These are phyloP conservation scores for Alternaria gaisen DNA, from an alignment of 2,329 filamentous ascomycete species.

Conservation along the genomic window DNA sequence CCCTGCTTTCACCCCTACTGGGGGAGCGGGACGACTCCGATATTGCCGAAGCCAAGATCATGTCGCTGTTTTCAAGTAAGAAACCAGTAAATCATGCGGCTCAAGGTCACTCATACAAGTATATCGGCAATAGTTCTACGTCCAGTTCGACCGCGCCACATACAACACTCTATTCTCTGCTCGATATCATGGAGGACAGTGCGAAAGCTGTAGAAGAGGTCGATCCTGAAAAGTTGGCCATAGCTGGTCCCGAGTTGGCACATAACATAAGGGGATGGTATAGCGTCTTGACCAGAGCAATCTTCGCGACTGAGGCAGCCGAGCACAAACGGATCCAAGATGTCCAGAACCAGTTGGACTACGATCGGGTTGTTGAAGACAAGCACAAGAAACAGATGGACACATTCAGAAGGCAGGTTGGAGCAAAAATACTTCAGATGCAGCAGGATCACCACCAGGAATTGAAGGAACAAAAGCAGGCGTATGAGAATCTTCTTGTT, in stretches of 20 bases:
- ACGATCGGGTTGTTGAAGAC: constrained; percentile 2
- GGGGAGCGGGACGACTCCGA: constrained; percentile 2
- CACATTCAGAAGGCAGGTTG: background rate
- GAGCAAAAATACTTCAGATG: constrained; percentile 5
- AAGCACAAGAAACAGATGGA: background rate
- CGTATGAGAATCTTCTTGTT: background rate
- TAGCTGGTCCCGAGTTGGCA: background rate
- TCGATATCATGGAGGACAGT: background rate
- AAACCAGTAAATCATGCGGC: background rate
- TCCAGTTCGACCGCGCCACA: constrained; percentile 2
- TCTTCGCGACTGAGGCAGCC: constrained; percentile 1
- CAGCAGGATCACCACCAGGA: constrained; percentile 2
- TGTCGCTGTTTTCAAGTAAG: background rate
- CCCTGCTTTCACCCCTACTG: background rate
- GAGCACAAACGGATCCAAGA: constrained; percentile 6
- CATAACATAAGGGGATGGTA: background rate
- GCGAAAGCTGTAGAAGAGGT: background rate
- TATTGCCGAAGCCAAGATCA: background rate
- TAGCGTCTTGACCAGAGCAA: background rate
- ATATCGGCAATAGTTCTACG: constrained; percentile 1
- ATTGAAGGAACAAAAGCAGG: constrained; percentile 6
- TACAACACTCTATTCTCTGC: background rate
- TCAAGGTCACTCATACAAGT: constrained; percentile 1
- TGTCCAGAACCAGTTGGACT: constrained; percentile 4
- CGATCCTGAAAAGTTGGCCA: background rate